Evolutionary conservation across 2,329 filamentous ascomycete genomes (phyloP).

Genomic region (Eurotiales sp.): DNA sequence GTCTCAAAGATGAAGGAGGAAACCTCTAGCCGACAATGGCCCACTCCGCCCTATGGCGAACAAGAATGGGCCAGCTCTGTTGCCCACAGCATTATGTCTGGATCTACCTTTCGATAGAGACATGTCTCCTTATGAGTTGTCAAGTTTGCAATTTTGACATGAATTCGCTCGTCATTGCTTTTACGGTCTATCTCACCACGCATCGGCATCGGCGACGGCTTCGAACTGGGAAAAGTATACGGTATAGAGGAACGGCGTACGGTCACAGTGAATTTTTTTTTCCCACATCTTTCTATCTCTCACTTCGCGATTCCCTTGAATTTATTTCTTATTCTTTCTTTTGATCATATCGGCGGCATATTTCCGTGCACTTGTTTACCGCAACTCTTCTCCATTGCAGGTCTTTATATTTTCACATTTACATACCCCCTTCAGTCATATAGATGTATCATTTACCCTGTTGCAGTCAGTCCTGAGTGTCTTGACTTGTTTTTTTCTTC

Average conservation of each 20-base stretch:
- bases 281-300: neutral
- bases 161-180: conserved; percentile 1
- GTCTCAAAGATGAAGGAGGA: conserved; percentile 54
- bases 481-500: conserved; percentile 24
- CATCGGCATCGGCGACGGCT: conserved; percentile 12
- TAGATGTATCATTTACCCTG: conserved; percentile 25
- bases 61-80: conserved; percentile 85
- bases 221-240: conserved; percentile 9
- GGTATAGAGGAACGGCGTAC: conserved; percentile 13
- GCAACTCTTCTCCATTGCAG: conserved; percentile 10
- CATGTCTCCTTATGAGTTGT: neutral
- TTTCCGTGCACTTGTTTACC: conserved; percentile 1
- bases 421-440: conserved; percentile 38
- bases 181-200: conserved; percentile 10
- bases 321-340: neutral
- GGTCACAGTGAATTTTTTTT: conserved; percentile 1
- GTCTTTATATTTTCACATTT: conserved; percentile 19
- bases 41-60: conserved; percentile 92
- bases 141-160: neutral
- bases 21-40: conserved; percentile 69
- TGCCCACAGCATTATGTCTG: conserved; percentile 74
- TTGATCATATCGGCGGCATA: conserved; percentile 10
- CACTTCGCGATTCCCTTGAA: neutral
- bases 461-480: conserved; percentile 29
- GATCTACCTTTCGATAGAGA: conserved; percentile 40